A percentile compares a stretch with the other conserved stretches of the same genome.
These are phyloP conservation scores for Byssothecium circinans DNA, from an alignment of 2,329 filamentous ascomycete genomes.

Conservation along the genomic window DNA sequence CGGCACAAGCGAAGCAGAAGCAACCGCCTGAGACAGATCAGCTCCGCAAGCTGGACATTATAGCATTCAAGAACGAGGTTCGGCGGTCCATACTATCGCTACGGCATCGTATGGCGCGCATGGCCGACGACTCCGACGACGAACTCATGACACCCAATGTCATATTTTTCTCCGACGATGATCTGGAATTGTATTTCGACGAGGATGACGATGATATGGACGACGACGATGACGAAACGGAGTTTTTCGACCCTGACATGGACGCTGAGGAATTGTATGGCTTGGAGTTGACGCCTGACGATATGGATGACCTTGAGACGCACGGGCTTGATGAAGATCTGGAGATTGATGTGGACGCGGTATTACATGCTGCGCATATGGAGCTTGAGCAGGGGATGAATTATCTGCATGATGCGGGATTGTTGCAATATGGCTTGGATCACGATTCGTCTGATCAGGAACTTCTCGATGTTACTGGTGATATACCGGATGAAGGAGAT, in stretches of 20 bases:
- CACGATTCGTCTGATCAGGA: too few relatives aligned
- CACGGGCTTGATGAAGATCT: too few relatives aligned
- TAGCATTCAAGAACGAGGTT: slow-evolving; percentile 12
- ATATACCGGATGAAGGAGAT: too few relatives aligned
- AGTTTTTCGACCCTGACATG: not conserved
- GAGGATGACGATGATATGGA: not conserved
- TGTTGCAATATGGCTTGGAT: too few relatives aligned
- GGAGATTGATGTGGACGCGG: too few relatives aligned
- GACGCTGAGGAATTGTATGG: not conserved
- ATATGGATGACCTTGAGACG: not conserved
- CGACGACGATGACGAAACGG: not conserved
- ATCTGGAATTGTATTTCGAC: too few relatives aligned
- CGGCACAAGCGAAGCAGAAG: not conserved
- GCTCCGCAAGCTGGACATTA: slow-evolving; percentile 20
- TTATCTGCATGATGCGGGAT: too few relatives aligned
- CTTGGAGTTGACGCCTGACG: not conserved
- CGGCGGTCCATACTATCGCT: slow-evolving; percentile 11
- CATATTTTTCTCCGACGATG: too few relatives aligned
- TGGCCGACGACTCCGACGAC: not conserved
- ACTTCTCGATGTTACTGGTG: too few relatives aligned
- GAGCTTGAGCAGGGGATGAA: too few relatives aligned
- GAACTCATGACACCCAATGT: too few relatives aligned
- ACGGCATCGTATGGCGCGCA: slow-evolving; percentile 5
- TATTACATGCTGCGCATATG: too few relatives aligned
- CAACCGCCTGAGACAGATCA: slow-evolving; percentile 29